These are phyloP conservation scores for Castanea crenata DNA, from an alignment of 306 rosid species.

Conservation along the genomic window DNA sequence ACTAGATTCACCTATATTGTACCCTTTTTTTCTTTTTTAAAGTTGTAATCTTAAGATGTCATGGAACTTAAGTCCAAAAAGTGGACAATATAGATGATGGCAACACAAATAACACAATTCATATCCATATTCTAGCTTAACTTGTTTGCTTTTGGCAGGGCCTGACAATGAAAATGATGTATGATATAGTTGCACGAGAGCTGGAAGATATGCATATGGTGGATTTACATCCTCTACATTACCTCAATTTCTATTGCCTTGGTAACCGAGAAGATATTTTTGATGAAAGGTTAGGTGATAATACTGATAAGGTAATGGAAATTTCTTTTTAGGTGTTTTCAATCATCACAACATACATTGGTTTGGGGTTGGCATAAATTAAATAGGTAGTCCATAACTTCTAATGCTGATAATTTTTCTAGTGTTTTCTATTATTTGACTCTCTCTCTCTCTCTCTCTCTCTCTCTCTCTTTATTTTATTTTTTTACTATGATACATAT, in stretches of 20 bases:
- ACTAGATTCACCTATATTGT: not conserved
- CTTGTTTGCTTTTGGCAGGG: conserved; percentile 42
- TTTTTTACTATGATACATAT: too few relatives aligned
- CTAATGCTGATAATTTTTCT: not conserved
- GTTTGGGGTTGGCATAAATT: not conserved
- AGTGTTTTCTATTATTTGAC: not conserved
- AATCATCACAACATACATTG: not conserved
- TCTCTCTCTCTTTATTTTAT: too few relatives aligned
- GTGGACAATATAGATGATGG: not conserved
- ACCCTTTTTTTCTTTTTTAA: not conserved
- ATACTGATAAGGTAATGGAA: conserved; percentile 50
- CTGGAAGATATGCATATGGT: conserved; percentile 45
- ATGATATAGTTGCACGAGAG: conserved; percentile 56
- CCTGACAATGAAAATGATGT: conserved; percentile 91
- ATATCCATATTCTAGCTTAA: conserved; percentile 16
- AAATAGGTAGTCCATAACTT: not conserved
- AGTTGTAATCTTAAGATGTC: not conserved
- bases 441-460: not conserved
- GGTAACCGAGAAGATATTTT: conserved; percentile 67
- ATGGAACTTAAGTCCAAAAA: not conserved
- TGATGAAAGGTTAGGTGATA: conserved; percentile 36
- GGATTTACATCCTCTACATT: conserved; percentile 61
- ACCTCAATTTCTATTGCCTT: conserved; percentile 93
- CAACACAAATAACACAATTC: not conserved
- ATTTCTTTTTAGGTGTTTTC: not conserved